Conservation (phyloP, 164 flowering plant genomes). For the Tetrastigma voinierianum region DNA sequence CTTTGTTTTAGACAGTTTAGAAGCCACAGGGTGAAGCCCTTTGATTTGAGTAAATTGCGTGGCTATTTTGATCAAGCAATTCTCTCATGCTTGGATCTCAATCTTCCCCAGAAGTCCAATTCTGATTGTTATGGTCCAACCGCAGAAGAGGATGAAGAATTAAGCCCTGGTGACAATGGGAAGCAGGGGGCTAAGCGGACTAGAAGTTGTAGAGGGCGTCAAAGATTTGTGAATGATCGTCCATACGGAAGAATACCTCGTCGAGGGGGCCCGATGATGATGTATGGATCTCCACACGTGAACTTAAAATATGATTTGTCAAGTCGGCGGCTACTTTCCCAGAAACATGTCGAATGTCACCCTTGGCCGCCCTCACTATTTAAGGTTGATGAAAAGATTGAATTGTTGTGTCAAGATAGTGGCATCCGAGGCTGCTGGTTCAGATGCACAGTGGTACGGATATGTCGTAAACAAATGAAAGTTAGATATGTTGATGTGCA, state of each 20-base stretch:
- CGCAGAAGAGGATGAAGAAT: constrained; percentile 51
- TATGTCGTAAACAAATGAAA: constrained; percentile 52
- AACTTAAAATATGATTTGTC: constrained; percentile 33
- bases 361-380: constrained; percentile 23
- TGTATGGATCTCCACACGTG: constrained; percentile 24
- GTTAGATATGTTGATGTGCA: constrained; percentile 73
- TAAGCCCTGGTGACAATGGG: constrained; percentile 30
- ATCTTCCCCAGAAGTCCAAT: constrained; percentile 21
- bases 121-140: constrained; percentile 11
- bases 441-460: constrained; percentile 64
- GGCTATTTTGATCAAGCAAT: constrained; percentile 81
- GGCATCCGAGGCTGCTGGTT: constrained; percentile 96
- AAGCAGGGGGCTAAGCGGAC: constrained; percentile 55
- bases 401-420: constrained; percentile 85
- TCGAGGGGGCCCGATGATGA: constrained; percentile 13
- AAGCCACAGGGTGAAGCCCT: constrained; percentile 67
- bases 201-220: constrained; percentile 48
- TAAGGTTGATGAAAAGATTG: constrained; percentile 64
- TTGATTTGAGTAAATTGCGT: constrained; percentile 70
- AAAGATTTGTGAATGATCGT: constrained; percentile 23
- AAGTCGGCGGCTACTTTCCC: constrained; percentile 29
- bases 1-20: constrained; percentile 74
- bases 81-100: constrained; percentile 57
- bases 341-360: constrained; percentile 28
- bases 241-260: constrained; percentile 25